Percentiles rank a stretch among this genome's conserved stretches.
These are phyloP conservation scores for Simmondsia chinensis DNA, from an alignment of 148 eudicot genomes.

Conservation along the genomic window DNA sequence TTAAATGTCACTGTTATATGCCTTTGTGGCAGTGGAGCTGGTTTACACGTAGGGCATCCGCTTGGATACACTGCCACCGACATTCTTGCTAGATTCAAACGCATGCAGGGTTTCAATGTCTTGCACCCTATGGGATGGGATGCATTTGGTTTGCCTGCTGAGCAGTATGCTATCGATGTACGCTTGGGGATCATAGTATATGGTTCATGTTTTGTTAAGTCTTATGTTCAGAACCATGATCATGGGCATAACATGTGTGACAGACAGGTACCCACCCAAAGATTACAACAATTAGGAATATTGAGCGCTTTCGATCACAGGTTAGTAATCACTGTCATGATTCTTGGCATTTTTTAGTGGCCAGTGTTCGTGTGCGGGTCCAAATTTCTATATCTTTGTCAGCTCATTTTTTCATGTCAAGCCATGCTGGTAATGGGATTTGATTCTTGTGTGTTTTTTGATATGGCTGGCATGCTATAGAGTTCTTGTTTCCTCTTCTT, in stretches of 20 bases:
- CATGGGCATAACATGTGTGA: slow-evolving; percentile 27
- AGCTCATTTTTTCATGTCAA: no score
- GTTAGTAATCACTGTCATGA: slow-evolving; percentile 15
- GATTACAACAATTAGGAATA: slow-evolving; percentile 74
- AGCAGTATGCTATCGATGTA: slow-evolving; percentile 98
- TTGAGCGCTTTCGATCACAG: slow-evolving; percentile 77
- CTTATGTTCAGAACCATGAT: slow-evolving; percentile 5
- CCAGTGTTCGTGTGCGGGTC: neutral
- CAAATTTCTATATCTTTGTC: neutral
- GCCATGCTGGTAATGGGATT: no score
- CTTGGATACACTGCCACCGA: slow-evolving; percentile 99
- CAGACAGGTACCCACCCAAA: slow-evolving; percentile 99
- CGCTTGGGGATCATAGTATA: slow-evolving; percentile 6
- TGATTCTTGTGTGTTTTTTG: no score
- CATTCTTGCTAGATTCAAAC: slow-evolving; percentile 90
- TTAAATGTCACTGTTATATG: neutral
- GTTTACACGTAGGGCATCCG: slow-evolving; percentile 98
- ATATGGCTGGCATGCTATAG: no score
- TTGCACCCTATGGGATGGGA: slow-evolving; percentile 99
- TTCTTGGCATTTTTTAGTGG: neutral
- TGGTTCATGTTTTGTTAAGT: slow-evolving; percentile 3
- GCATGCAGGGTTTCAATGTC: slow-evolving; percentile 97
- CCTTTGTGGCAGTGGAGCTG: slow-evolving; percentile 81
- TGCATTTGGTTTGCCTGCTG: slow-evolving; percentile 98
- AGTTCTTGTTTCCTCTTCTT: no score